phyloP scores from a whole-genome alignment of 106 monocot species.

The Alisma plantagoaquatica region DNA sequence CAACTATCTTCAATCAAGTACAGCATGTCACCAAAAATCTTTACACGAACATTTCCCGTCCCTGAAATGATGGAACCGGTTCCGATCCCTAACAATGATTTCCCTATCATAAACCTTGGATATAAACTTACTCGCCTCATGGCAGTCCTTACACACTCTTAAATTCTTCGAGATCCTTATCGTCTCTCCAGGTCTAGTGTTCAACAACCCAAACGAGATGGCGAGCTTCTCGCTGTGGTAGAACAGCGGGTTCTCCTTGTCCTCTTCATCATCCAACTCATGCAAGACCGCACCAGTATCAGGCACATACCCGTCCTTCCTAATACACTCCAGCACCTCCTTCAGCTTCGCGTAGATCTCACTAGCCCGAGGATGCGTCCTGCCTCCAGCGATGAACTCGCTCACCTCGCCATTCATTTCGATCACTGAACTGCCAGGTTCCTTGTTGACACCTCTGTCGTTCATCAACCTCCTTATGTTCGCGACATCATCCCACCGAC shows the following conservation, averaged over 20 bases:
- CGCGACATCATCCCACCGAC: constrained; percentile 66
- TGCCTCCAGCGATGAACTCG: constrained; percentile 56
- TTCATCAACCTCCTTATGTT: constrained; percentile 55
- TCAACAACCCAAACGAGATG: constrained; percentile 63
- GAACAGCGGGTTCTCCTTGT: constrained; percentile 37
- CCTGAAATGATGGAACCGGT: constrained; percentile 73
- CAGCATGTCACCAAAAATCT: constrained; percentile 90
- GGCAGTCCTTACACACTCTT: constrained; percentile 75
- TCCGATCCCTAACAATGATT: constrained; percentile 66
- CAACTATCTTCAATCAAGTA: no score
- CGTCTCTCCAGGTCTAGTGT: constrained; percentile 30
- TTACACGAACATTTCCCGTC: constrained; percentile 61
- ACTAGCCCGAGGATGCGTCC: constrained; percentile 24
- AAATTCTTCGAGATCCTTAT: constrained; percentile 70
- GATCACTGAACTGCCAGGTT: constrained; percentile 58
- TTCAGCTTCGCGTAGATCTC: constrained; percentile 52
- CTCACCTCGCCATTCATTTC: constrained; percentile 48
- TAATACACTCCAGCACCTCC: constrained; percentile 47
- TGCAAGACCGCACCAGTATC: constrained; percentile 29
- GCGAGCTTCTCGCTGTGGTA: constrained; percentile 84
- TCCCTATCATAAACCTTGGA: constrained; percentile 42
- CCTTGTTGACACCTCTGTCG: constrained; percentile 57
- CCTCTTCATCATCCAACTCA: constrained; percentile 35
- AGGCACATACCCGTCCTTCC: constrained; percentile 39
- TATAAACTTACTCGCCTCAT: constrained; percentile 51